Evolutionary conservation across 1,139 yeast genomes (phyloP), one percentile per base, ranked within the genome.

Genomic region (Debaryomyces sp.): DNA sequence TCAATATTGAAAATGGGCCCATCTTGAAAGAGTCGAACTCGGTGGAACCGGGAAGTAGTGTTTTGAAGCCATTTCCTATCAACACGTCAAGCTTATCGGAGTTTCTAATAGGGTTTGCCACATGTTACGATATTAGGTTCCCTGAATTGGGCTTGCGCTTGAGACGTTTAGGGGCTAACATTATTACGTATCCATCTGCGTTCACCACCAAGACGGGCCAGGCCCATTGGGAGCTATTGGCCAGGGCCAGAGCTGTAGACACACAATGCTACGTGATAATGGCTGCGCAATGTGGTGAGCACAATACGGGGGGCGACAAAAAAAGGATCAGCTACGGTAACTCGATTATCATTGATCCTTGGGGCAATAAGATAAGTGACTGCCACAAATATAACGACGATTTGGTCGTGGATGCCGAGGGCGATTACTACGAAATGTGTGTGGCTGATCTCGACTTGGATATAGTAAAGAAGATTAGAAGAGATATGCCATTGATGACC

Each of bases 261-360:
- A 81, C 94, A 1, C 98, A 94, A 64, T 77, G 89, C 57, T 94
- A 80, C 65, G 96, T 94, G 2, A 75, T 94, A 4, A 85, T 92
- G 87, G 94, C 98, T 0, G 97, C 96, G 0, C 98, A 92, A 63
- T 82, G 84, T 49, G 98, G 98, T 2, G 72, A 73, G 30, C 98
- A 94, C 64, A 75, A 78, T 47, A 37, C 61, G 53, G 29, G 57
- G 49, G 71, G 75, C 65, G 55, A 63, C 59, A 58, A 64, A 30
- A 65, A 67, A 39, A 65, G 88, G 52, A 66, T 73, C 27, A 86
- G 94, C 55, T 94, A 85, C 70, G 99, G 99, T 0, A 96, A 91
- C 58, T 79, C 96, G 0, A 71, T 92, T 56, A 82, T 92, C 8
- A 81, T 92, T 18, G 95, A 89, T 58, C 98, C 98, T 0, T 90